phyloP scores from a whole-genome alignment of 2,329 filamentous ascomycete species.

The Xylariaceae sp. region DNA sequence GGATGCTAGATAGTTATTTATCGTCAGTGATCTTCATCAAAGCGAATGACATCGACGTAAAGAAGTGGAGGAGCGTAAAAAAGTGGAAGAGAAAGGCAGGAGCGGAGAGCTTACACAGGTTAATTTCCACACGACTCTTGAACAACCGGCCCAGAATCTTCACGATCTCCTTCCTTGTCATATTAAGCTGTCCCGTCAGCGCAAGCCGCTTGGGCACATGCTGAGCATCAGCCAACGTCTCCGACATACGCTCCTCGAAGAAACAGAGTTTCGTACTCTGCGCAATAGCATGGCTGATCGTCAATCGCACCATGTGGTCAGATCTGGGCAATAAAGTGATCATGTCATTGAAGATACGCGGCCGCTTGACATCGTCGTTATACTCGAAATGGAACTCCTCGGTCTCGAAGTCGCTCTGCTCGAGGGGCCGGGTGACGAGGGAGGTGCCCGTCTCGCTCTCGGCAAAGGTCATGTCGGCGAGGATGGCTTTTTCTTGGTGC shows the following conservation, averaged over 20 bases:
- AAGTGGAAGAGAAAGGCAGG: not conserved
- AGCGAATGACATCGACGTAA: not conserved
- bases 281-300: slow-evolving; percentile 94
- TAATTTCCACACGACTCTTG: slow-evolving; percentile 92
- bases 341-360: slow-evolving; percentile 98
- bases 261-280: slow-evolving; percentile 95
- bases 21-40: slow-evolving; percentile 18
- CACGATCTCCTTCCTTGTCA: slow-evolving; percentile 88
- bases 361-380: slow-evolving; percentile 77
- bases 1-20: slow-evolving; percentile 55
- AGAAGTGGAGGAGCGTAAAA: not conserved
- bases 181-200: slow-evolving; percentile 82
- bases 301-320: slow-evolving; percentile 98
- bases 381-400: slow-evolving; percentile 99
- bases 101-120: slow-evolving; percentile 65
- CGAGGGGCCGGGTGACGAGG: slow-evolving; percentile 73
- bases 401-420: slow-evolving; percentile 91
- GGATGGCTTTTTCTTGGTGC: slow-evolving; percentile 90
- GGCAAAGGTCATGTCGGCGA: slow-evolving; percentile 91
- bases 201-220: slow-evolving; percentile 87
- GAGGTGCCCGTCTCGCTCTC: slow-evolving; percentile 60
- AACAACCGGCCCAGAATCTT: slow-evolving; percentile 87
- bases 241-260: slow-evolving; percentile 93
- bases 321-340: slow-evolving; percentile 85
- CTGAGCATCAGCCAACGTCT: slow-evolving; percentile 90